Evolutionary conservation across 2,329 filamentous ascomycete species (phyloP).

Genomic region (Cladosporium sp.): DNA sequence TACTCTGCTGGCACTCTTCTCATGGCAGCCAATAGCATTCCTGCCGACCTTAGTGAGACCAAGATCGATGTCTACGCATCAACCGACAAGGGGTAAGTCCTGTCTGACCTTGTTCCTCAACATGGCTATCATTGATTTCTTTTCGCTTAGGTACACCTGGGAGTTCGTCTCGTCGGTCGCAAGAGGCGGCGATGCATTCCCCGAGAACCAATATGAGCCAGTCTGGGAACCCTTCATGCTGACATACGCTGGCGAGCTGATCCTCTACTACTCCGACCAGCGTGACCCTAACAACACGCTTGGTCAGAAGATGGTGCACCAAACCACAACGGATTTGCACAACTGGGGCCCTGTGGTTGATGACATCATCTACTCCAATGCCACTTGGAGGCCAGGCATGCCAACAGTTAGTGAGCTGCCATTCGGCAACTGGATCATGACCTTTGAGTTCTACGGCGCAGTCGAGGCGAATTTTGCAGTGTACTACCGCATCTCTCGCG

Average conservation of each 20-base stretch:
- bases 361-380: conserved; percentile 63
- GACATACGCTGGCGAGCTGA: conserved; percentile 58
- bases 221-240: conserved; percentile 72
- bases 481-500: conserved; percentile 52
- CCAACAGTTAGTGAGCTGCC: conserved; percentile 59
- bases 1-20: conserved; percentile 65
- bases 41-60: conserved; percentile 59
- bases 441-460: conserved; percentile 62
- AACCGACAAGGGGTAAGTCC: conserved; percentile 52
- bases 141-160: conserved; percentile 51
- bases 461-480: conserved; percentile 49
- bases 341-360: conserved; percentile 61
- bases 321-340: conserved; percentile 59
- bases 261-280: conserved; percentile 72
- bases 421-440: conserved; percentile 62
- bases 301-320: conserved; percentile 69
- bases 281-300: conserved; percentile 57
- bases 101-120: background rate
- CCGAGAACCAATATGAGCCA: conserved; percentile 65
- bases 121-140: background rate
- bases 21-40: conserved; percentile 61
- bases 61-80: conserved; percentile 70
- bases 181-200: conserved; percentile 58
- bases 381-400: conserved; percentile 68
- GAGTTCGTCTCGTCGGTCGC: conserved; percentile 67